Base-by-base conservation (phyloP, 768 basidiomycete genomes). In the Gloeophyllum trabeum region DNA sequence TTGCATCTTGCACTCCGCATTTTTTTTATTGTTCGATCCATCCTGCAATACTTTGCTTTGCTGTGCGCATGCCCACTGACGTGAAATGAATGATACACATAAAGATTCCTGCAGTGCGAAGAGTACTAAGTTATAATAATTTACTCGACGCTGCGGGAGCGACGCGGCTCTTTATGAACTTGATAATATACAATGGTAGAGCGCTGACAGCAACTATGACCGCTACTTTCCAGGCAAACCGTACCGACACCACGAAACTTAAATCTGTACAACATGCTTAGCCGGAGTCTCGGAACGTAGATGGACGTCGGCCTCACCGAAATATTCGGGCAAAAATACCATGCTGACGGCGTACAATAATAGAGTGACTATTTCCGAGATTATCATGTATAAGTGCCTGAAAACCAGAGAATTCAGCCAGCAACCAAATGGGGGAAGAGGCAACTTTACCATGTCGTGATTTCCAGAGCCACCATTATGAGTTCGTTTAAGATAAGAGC, bases 391-490 rank as follows among this genome's bases (percentile, higher is more conserved):
- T 3, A 79, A 54, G 62, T 99, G 96, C 91, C 89, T 92, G 44
- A 5, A 6, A 18, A 18, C 7, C 5, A 47, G 28, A 36, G 13
- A 21, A n/a, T 3, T 14, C 1, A 16, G 20, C 18, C 35, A 14
- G 24, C 6, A 25, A 16, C 22, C 22, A 24, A 36, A 3, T 18
- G 5, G 16, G 3, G 16, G 10, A 38, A 49, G 7, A 18, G 19
- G 21, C 21, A 7, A 21, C 51, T 66, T 43, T 52, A 89, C 94
- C 94, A 99, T 47, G 89, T 97, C 3, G 93, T 98, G 45, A 98
- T 92, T 62, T 98, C 93, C 51, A 98, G 61, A 2, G 93, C 92
- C 36, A 98, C 96, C 96, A 98, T 99, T 62, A 98, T 91, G 40
- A 99, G 76, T 57, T 98, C 96, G 57, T 99, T 99, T 22, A 98